Base-by-base conservation (phyloP, 2,329 filamentous ascomycete species). In the Trichoderma simmonsii region DNA sequence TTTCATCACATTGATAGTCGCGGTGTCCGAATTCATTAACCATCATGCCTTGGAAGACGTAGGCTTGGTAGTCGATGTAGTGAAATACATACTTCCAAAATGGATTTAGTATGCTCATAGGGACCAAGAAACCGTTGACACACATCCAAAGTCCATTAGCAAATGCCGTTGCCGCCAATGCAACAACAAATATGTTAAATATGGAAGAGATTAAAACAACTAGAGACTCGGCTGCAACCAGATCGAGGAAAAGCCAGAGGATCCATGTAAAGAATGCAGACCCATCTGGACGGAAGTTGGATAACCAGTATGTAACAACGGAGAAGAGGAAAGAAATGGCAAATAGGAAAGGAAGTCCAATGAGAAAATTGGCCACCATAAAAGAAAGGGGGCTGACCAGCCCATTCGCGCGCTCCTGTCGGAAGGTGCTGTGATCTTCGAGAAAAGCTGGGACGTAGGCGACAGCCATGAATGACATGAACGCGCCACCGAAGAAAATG, bases 1-100 rank as follows among this genome's bases (percentile, higher is more conserved):
- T 15, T 21, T 56, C n/a, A 1, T 32, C 43, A 1, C 63, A 56
- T 1, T 24, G 21, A 11, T 56, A 65, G 6, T 14, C 28, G 4
- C 43, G 63, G 6, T 26, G 43, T 26, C 3, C 28, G 21, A 97
- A 96, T 82, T 97, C 93, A 77, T 96, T 97, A 68, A 95, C 90
- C 93, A 97, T 96, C 93, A 97, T 96, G 15, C 93, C 93, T 78
- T 95, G 89, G 79, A 97, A 97, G 4, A 97, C 93, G 76, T 95
- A 97, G 56, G 85, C 88, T 79, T 95, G 93, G 78, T 97, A 97
- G 79, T 97, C 92, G 78, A 95, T 95, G 80, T 95, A 97, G 79
- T 95, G 92, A 77, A 96, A 96, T 6, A 92, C 92, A 77, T 97
- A 96, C 80, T 90, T 89, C 90, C 92, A 97, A 76, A 97, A 97